Conservation (phyloP, 495 filamentous ascomycete genomes). For the Aspergillus avenaceus region DNA sequence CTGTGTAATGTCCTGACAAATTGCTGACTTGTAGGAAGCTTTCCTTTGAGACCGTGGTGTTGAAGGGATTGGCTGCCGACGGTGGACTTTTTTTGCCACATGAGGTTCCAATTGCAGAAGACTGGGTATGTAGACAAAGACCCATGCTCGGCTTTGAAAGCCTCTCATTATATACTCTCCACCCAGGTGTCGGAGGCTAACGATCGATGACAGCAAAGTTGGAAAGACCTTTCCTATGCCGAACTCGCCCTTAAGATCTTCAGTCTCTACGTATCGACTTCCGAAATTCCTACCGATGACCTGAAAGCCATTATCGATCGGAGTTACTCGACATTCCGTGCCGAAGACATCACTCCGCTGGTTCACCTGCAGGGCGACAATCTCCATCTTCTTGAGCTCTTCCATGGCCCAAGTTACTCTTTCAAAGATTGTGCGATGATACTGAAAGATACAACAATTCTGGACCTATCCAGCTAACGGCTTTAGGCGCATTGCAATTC, state of each 20-base stretch:
- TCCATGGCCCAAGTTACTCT: slow-evolving; percentile 94
- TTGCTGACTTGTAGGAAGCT: slow-evolving; percentile 46
- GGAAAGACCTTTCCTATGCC: slow-evolving; percentile 71
- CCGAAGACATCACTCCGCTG: slow-evolving; percentile 66
- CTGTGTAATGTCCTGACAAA: not conserved
- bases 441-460: not conserved
- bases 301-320: slow-evolving; percentile 74
- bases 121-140: slow-evolving; percentile 41
- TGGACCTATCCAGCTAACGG: slow-evolving; percentile 1
- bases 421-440: slow-evolving; percentile 67
- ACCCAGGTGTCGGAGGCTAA: not conserved
- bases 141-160: not conserved
- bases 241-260: slow-evolving; percentile 69
- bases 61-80: slow-evolving; percentile 86
- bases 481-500: slow-evolving; percentile 72
- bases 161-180: not conserved
- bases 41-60: slow-evolving; percentile 84
- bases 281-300: slow-evolving; percentile 76
- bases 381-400: slow-evolving; percentile 85
- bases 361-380: slow-evolving; percentile 65
- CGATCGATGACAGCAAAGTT: slow-evolving; percentile 26
- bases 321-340: slow-evolving; percentile 84
- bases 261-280: slow-evolving; percentile 75
- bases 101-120: slow-evolving; percentile 49
- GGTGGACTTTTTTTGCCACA: slow-evolving; percentile 90